Evolutionary conservation across 768 basidiomycete species (phyloP), one percentile per base, ranked within the genome.

Genomic region (Xanthoconium stramineum): DNA sequence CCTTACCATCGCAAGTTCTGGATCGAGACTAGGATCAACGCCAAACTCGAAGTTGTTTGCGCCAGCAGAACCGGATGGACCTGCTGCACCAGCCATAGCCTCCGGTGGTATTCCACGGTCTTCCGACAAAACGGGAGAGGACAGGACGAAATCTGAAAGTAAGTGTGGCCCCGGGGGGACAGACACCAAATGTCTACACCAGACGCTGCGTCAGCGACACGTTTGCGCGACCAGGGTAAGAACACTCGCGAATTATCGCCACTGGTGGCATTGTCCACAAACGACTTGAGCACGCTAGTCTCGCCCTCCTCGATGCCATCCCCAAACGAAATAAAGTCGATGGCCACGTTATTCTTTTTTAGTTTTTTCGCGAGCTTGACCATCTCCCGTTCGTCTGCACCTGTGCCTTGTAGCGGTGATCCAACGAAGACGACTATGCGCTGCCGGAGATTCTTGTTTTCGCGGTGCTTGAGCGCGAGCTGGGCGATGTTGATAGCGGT

Each of bases 331-430:
- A 98, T 78, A 49, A 98, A 78, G 72, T 99, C 97, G 28, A 98
- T 81, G 2, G 95, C 91, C 42, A 99, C 94, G 65, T 98, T 99
- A 72, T 98, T 98, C 86, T 99, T 99, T 81, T 98, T 98, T 59
- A 99, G 79, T 73, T 94, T 97, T 80, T 95, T 97, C 11, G 95
- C 97, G 36, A 99, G 82, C 69, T 86, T 88, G 62, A 90, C 77
- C 82, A 95, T 86, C 52, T 80, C 78, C 63, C 88, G 85, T 68
- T 92, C 89, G 56, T 91, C 87, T 12, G 86, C 83, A 9, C 78
- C 85, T 32, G 76, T 69, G 32, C 84, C 86, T 20, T 82, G 78
- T n/a, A 94, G 73, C 2, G 97, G 97, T 5, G 92, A 95, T 15
- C 86, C 94, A 52, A 94, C 87, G 63, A 98, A 97, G 43, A 93